Conservation (phyloP, 441 rosid species). For the Omphalea diandra region DNA sequence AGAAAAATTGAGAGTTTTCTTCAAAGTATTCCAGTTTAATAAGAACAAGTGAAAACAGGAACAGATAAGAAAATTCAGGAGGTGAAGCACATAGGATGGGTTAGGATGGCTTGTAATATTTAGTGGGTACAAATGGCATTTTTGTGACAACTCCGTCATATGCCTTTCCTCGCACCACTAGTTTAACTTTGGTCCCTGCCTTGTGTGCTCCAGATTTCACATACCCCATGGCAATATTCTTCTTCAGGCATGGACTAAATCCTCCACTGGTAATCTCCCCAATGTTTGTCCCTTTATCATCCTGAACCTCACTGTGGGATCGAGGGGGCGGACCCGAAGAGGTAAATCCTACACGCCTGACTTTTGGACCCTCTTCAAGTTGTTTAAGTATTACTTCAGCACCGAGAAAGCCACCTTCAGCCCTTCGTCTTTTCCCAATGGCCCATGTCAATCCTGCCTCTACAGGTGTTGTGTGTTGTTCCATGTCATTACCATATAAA, state of each 20-base stretch:
- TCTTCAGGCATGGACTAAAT: conserved; percentile 94
- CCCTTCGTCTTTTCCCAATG: conserved; percentile 87
- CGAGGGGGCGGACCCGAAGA: conserved; percentile 89
- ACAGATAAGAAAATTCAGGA: conserved; percentile 8
- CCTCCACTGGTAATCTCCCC: conserved; percentile 99
- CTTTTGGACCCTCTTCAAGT: conserved; percentile 72
- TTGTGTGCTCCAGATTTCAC: conserved; percentile 92
- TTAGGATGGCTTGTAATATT: conserved; percentile 76
- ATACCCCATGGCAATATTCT: conserved; percentile 95
- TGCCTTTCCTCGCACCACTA: conserved; percentile 78
- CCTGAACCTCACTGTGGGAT: conserved; percentile 88
- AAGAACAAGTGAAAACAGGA: conserved; percentile 22
- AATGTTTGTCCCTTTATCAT: conserved; percentile 62
- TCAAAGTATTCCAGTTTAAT: conserved; percentile 17
- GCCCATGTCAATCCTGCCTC: conserved; percentile 99
- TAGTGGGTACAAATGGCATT: conserved; percentile 94
- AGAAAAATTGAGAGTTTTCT: conserved; percentile 3
- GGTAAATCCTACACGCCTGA: conserved; percentile 81
- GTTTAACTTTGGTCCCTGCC: conserved; percentile 71
- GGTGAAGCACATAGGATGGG: conserved; percentile 17
- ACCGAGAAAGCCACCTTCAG: conserved; percentile 93
- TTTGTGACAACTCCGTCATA: conserved; percentile 81
- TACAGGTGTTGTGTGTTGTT: conserved; percentile 79
- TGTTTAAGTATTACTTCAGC: conserved; percentile 86
- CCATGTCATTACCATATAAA: conserved; percentile 95